Evolutionary conservation across 2,329 filamentous ascomycete genomes (phyloP), one percentile per base, ranked within the genome.

Genomic region (Botrytis medusae): DNA sequence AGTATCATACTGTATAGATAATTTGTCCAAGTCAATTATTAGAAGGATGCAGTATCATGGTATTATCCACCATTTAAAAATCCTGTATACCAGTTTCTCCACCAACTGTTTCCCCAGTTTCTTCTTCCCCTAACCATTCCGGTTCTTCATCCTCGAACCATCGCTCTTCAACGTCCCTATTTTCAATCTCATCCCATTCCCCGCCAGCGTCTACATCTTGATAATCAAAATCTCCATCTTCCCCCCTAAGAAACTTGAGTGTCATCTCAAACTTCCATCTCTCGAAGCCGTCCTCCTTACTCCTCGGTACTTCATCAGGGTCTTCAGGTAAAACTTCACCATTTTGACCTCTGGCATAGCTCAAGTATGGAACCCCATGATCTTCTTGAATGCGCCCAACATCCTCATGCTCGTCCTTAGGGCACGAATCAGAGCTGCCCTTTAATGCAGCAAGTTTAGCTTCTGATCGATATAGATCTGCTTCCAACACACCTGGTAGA

Each of bases 61-160:
- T 42, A 57, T 54, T 68, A 25, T n/a, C 51, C 6, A 42, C 34
- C 44, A 14, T 37, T 78, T 73, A 82, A 73, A 80, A 82, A 73
- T 82, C 80, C 71, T 81, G 80, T 63, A 82, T 77, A 7, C 80
- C 80, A 46, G 80, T 82, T 73, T 82, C 80, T 44, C 80, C 79
- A 59, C 76, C 74, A 44, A 71, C 64, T 42, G 60, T 51, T 46
- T 65, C 75, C n/a, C 71, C 75, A 46, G 72, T 59, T 25, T 75
- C 74, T 18, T 76, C 77, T 12, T 76, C 75, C 9, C 73, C 76
- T 57, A 78, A 72, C 78, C 79, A 81, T 64, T 77, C 76, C 37
- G 80, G 79, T 72, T 81, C 79, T 74, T 82, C 80, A 29, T 80
- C 79, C 25, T 81, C 80, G 79, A 82, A 82, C 79, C 79, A 82